Conservation (phyloP, 345 rosid species). For the Populus euphratica region DNA sequence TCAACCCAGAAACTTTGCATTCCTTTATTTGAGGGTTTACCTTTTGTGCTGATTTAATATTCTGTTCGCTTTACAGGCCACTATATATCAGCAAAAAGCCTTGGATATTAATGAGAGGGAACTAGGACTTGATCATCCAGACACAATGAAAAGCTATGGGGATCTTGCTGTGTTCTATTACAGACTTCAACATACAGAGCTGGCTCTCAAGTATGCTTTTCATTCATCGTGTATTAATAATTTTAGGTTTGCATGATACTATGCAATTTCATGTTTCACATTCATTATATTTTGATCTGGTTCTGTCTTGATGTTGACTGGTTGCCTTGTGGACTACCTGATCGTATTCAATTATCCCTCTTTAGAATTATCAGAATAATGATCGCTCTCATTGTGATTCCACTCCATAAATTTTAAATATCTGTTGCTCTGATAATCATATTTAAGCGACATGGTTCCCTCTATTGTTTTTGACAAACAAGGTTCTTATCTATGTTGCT, state of each 20-base stretch:
- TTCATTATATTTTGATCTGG: not conserved
- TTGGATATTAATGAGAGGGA: slow-evolving; percentile 99
- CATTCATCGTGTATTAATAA: slow-evolving; percentile 6
- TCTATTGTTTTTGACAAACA: not conserved
- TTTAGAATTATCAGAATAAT: not conserved
- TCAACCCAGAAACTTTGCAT: not conserved
- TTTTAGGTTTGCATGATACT: slow-evolving; percentile 3
- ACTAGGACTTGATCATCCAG: slow-evolving; percentile 97
- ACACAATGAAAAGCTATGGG: slow-evolving; percentile 99
- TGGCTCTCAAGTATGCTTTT: slow-evolving; percentile 86
- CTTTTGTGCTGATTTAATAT: slow-evolving; percentile 15
- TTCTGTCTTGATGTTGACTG: not conserved
- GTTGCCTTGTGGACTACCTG: not conserved
- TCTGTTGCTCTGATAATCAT: not conserved
- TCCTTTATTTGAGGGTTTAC: slow-evolving; percentile 19
- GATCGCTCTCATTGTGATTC: not conserved
- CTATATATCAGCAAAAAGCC: slow-evolving; percentile 96
- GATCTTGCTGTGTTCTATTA: slow-evolving; percentile 99
- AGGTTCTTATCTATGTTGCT: not conserved
- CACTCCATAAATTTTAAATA: not conserved
- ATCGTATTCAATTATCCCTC: not conserved
- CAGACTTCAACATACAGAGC: slow-evolving; percentile 96
- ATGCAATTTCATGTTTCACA: not conserved
- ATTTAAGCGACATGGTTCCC: not conserved
- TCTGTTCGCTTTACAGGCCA: slow-evolving; percentile 60